phyloP scores from a whole-genome alignment of 805 yeast genomes.

The Pichia eremophila region DNA sequence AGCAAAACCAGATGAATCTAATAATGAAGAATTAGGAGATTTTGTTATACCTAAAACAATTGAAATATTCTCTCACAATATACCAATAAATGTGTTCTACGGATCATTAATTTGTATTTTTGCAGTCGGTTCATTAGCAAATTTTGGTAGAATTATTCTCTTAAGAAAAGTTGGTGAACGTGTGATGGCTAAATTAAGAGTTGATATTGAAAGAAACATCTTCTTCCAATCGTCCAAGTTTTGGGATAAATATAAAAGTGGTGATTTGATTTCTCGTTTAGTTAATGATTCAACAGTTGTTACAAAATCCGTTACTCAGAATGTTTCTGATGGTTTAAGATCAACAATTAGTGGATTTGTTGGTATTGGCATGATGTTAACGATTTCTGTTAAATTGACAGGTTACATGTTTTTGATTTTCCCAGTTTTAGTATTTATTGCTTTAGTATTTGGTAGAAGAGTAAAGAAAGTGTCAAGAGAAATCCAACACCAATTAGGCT shows the following conservation, averaged over 20 bases:
- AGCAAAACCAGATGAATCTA: conserved; percentile 29
- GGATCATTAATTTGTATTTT: conserved; percentile 53
- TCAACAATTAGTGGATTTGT: conserved; percentile 74
- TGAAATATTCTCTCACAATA: conserved; percentile 36
- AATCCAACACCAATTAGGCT: conserved; percentile 79
- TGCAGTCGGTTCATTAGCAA: conserved; percentile 64
- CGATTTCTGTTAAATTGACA: conserved; percentile 75
- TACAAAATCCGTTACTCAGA: conserved; percentile 76
- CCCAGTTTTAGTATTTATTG: conserved; percentile 76
- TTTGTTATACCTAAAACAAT: conserved; percentile 13
- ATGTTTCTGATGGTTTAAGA: conserved; percentile 86
- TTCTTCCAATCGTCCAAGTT: conserved; percentile 83
- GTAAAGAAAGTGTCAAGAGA: conserved; percentile 65
- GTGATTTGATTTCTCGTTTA: conserved; percentile 82
- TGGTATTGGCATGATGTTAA: conserved; percentile 87
- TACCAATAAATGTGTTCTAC: conserved; percentile 57
- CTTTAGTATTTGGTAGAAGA: conserved; percentile 71
- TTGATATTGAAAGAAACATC: conserved; percentile 66
- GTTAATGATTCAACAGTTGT: conserved; percentile 87
- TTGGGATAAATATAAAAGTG: conserved; percentile 81
- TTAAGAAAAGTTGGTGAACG: conserved; percentile 78
- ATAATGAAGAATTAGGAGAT: conserved; percentile 11
- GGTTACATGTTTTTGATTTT: conserved; percentile 70
- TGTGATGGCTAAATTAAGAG: conserved; percentile 73
- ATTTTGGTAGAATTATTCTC: conserved; percentile 70